Percentiles rank a stretch among this genome's conserved stretches.
Conservation (phyloP, 2,329 filamentous ascomycete genomes). For the Beauveria medogensis region DNA sequence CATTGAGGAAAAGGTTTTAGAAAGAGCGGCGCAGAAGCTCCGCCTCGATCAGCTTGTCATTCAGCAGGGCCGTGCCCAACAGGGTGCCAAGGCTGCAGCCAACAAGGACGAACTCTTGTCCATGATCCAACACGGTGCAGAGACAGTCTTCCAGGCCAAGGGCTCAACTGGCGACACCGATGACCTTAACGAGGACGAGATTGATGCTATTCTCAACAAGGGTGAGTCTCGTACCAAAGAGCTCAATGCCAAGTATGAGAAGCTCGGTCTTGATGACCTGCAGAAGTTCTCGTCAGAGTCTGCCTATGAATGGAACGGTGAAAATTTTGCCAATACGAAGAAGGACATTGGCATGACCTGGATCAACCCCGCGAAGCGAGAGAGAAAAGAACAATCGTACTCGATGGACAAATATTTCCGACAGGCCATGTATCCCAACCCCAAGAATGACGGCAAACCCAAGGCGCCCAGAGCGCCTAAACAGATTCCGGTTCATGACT, state of each 20-base stretch:
- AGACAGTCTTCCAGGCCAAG: conserved; percentile 78
- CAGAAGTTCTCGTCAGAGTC: conserved; percentile 98
- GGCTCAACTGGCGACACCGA: conserved; percentile 54
- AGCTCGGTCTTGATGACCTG: conserved; percentile 90
- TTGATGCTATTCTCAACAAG: conserved; percentile 77
- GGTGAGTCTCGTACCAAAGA: conserved; percentile 85
- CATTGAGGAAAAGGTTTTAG: conserved; percentile 96
- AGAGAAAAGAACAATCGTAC: conserved; percentile 95
- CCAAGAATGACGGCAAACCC: conserved; percentile 82
- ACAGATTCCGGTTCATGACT: conserved; percentile 86
- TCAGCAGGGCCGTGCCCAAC: conserved; percentile 90
- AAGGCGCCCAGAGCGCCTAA: conserved; percentile 94
- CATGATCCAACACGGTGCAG: conserved; percentile 99
- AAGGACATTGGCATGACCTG: conserved; percentile 89
- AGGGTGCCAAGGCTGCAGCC: conserved; percentile 79
- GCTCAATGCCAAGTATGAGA: conserved; percentile 90
- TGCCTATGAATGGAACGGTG: conserved; percentile 97
- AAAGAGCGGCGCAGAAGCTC: conserved; percentile 92
- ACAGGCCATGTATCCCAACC: conserved; percentile 69
- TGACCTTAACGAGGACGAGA: conserved; percentile 76
- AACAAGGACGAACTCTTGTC: conserved; percentile 93
- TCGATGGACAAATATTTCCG: conserved; percentile 99
- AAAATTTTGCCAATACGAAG: conserved; percentile 87
- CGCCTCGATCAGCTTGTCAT: conserved; percentile 96
- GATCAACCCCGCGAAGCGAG: conserved; percentile 98